phyloP scores from a whole-genome alignment of 2,329 filamentous ascomycete species.

The Fusarium pseudograminearum region DNA sequence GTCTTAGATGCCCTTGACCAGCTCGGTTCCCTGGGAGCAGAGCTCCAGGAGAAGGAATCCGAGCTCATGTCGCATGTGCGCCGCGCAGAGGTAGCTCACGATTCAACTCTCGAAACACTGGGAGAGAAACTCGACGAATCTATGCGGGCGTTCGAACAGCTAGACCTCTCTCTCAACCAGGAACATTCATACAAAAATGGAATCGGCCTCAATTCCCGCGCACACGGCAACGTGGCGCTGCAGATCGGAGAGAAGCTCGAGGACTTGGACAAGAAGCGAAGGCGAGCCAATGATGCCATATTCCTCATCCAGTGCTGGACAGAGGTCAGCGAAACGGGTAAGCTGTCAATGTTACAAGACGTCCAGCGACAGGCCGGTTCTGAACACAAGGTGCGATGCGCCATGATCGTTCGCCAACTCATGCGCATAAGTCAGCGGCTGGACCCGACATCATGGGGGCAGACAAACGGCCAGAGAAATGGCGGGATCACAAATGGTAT shows the following conservation, averaged over 20 bases:
- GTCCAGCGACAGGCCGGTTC: constrained; percentile 85
- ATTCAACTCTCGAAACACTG: constrained; percentile 87
- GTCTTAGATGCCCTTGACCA: constrained; percentile 71
- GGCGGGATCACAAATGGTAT: constrained; percentile 61
- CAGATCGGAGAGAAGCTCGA: constrained; percentile 95
- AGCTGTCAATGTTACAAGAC: constrained; percentile 88
- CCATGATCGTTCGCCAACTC: constrained; percentile 91
- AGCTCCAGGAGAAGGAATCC: constrained; percentile 90
- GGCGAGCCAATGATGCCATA: constrained; percentile 90
- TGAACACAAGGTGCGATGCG: constrained; percentile 93
- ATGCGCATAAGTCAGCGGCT: constrained; percentile 94
- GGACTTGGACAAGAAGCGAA: constrained; percentile 91
- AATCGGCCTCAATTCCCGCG: constrained; percentile 56
- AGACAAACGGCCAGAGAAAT: constrained; percentile 67
- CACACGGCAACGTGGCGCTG: constrained; percentile 88
- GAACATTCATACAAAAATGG: constrained; percentile 56
- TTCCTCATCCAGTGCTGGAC: constrained; percentile 98
- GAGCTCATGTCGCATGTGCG: constrained; percentile 91
- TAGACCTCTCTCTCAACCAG: constrained; percentile 85
- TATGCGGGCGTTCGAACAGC: constrained; percentile 89
- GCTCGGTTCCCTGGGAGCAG: constrained; percentile 78
- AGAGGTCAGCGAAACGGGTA: constrained; percentile 90
- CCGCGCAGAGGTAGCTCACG: constrained; percentile 90
- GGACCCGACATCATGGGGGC: constrained; percentile 79
- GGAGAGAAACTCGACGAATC: constrained; percentile 92